Evolutionary conservation across 2,329 filamentous ascomycete genomes (phyloP).

Genomic region (Orbilia ellipsospora): DNA sequence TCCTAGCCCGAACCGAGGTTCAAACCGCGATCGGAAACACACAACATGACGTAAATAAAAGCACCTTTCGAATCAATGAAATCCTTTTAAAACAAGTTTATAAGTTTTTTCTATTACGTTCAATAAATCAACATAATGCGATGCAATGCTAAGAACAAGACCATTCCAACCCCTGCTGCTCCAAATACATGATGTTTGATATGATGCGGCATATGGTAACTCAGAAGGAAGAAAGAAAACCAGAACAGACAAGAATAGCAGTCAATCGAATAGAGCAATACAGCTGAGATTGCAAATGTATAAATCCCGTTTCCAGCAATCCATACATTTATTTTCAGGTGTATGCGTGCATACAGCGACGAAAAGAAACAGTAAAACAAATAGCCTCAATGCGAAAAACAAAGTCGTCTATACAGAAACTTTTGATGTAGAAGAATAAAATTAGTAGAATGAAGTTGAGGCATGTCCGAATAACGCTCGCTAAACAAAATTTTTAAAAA

Average conservation of each 20-base stretch:
- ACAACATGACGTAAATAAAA: too few species aligned
- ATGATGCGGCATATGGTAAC: background rate
- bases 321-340: background rate
- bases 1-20: too few species aligned
- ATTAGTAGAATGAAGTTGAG: conserved; percentile 29
- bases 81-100: background rate
- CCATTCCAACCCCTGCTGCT: background rate
- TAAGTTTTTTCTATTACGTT: conserved; percentile 2
- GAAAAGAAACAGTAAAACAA: conserved; percentile 16
- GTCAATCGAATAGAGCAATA: conserved; percentile 11
- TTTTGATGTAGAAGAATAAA: background rate
- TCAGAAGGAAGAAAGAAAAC: background rate
- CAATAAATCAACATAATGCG: background rate
- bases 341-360: background rate
- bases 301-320: conserved; percentile 5
- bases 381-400: conserved; percentile 1
- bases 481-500: conserved; percentile 14
- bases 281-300: background rate
- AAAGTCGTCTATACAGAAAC: conserved; percentile 33
- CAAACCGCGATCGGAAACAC: too few species aligned
- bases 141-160: background rate
- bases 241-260: background rate
- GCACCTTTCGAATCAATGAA: too few species aligned
- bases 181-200: conserved; percentile 13
- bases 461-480: conserved; percentile 26